phyloP scores from a whole-genome alignment of 345 rosid genomes.

The Eucalyptus caleyi region DNA sequence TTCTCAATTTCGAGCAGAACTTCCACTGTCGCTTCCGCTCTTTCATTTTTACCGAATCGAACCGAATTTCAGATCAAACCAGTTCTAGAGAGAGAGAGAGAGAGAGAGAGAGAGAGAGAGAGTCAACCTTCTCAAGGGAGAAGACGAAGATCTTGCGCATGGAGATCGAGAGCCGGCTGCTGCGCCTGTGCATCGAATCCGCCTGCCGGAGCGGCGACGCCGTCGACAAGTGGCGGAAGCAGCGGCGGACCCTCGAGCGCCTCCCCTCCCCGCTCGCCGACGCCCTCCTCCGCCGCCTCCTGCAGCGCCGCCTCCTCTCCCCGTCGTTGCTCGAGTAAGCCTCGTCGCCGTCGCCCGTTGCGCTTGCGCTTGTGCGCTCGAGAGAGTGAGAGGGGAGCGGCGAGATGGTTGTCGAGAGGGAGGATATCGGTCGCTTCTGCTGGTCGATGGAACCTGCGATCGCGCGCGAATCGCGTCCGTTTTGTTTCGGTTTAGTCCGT shows the following conservation, averaged over 20 bases:
- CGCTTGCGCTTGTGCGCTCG: not conserved
- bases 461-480: not conserved
- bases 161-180: conserved; percentile 34
- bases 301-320: conserved; percentile 57
- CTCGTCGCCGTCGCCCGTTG: not conserved
- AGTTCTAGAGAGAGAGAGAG: not conserved
- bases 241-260: conserved; percentile 58
- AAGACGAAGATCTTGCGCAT: not conserved
- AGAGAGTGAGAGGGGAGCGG: not conserved
- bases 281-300: conserved; percentile 54
- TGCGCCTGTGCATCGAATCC: conserved; percentile 56
- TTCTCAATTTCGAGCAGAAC: not conserved
- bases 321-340: conserved; percentile 88
- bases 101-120: not conserved
- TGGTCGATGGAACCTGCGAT: not conserved
- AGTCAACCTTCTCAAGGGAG: not conserved
- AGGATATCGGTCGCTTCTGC: not conserved
- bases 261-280: conserved; percentile 77
- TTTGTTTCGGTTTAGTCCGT: not conserved
- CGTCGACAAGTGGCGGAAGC: conserved; percentile 64
- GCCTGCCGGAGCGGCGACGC: conserved; percentile 57
- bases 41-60: not conserved
- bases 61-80: not conserved
- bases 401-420: not conserved
- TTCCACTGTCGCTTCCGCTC: not conserved